These are phyloP conservation scores for Corymbia citriodora DNA, from an alignment of 441 rosid genomes.

Conservation along the genomic window DNA sequence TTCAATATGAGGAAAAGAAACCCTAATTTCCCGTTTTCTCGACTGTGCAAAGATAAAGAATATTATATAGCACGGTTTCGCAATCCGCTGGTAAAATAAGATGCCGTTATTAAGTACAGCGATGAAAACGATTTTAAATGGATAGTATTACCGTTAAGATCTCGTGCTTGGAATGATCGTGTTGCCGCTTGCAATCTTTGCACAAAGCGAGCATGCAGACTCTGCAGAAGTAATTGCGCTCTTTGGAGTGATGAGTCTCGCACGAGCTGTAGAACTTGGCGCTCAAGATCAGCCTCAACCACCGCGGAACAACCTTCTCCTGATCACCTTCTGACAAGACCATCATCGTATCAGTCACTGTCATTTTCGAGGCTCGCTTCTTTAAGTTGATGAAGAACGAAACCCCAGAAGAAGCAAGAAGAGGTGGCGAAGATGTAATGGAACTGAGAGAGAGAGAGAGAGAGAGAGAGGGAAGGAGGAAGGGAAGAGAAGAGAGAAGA, in stretches of 20 bases:
- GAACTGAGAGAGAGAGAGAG: neutral
- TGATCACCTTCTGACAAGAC: neutral
- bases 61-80: neutral
- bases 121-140: neutral
- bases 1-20: neutral
- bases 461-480: neutral
- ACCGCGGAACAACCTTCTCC: neutral
- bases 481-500: neutral
- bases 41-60: neutral
- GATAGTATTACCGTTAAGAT: neutral
- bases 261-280: neutral
- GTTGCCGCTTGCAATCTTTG: neutral
- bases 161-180: neutral
- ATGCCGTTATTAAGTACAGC: neutral
- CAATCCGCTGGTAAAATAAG: neutral
- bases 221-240: neutral
- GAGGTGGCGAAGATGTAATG: neutral
- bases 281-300: neutral
- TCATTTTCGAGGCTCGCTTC: neutral
- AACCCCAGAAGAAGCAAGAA: neutral
- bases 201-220: neutral
- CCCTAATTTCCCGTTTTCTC: neutral
- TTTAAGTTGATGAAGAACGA: neutral
- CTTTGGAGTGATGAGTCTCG: neutral
- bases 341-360: neutral